Conservation (phyloP, 2,329 filamentous ascomycete species). For the Neonectria coccinea region DNA sequence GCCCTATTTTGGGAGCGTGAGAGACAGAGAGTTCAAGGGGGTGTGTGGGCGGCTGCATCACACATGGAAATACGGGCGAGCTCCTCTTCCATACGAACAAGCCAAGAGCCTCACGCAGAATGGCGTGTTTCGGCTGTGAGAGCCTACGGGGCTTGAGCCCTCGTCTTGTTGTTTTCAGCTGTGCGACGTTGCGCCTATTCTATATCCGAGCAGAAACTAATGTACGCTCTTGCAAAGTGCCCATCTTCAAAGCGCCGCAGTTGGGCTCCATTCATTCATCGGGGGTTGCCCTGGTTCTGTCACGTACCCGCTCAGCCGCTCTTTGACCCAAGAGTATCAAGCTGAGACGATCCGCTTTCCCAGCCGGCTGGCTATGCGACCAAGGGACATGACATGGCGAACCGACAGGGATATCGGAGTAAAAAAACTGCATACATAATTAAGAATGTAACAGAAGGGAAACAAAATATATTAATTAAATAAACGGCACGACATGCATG, state of each 20-base stretch:
- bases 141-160: background rate
- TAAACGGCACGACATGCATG: background rate
- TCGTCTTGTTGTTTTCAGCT: background rate
- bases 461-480: background rate
- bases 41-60: background rate
- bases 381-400: background rate
- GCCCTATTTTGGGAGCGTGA: background rate
- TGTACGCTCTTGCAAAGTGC: background rate
- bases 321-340: background rate
- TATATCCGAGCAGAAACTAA: background rate
- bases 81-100: background rate
- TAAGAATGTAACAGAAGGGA: background rate
- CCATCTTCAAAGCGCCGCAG: background rate
- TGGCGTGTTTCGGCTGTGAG: background rate
- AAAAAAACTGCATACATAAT: background rate
- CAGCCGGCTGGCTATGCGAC: background rate
- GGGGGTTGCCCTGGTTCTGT: background rate
- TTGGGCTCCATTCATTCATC: background rate
- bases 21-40: background rate
- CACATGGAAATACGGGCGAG: background rate
- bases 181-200: background rate
- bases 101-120: constrained; percentile 5
- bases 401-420: background rate
- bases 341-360: background rate
- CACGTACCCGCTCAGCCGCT: background rate